Conservation (phyloP, 2,329 filamentous ascomycete genomes). For the Hysterium pulicare region DNA sequence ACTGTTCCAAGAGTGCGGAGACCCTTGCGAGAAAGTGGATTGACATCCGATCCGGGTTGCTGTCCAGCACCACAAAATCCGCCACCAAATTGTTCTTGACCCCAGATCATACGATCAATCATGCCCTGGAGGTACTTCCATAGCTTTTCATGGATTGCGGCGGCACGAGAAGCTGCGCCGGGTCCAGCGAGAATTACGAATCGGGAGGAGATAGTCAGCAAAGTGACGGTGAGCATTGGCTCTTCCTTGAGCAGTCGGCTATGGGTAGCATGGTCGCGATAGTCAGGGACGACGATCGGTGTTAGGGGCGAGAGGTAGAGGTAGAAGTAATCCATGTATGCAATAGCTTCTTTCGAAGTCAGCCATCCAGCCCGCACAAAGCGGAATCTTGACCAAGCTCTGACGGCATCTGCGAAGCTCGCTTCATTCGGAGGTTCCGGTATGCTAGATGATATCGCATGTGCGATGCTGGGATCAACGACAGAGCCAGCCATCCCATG, state of each 20-base stretch:
- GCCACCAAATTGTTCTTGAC: conserved; percentile 90
- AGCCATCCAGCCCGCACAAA: conserved; percentile 98
- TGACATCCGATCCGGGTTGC: conserved; percentile 64
- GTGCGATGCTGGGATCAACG: conserved; percentile 30
- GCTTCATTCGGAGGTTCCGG: conserved; percentile 33
- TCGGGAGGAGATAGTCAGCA: conserved; percentile 85
- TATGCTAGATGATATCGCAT: conserved; percentile 11
- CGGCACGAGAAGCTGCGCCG: conserved; percentile 70
- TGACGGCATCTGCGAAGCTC: conserved; percentile 62
- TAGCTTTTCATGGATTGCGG: conserved; percentile 89
- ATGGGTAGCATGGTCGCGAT: conserved; percentile 77
- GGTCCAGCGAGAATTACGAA: conserved; percentile 78
- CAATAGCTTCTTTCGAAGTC: conserved; percentile 86
- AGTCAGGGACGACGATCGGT: conserved; percentile 89
- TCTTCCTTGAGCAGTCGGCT: conserved; percentile 80
- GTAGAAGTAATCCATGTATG: conserved; percentile 96
- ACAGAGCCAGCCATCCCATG: conserved; percentile 22
- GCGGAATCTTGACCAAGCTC: conserved; percentile 85
- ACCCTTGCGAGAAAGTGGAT: conserved; percentile 58
- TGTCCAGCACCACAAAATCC: conserved; percentile 75
- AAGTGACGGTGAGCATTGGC: conserved; percentile 85
- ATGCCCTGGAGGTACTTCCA: conserved; percentile 94
- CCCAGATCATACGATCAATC: conserved; percentile 93
- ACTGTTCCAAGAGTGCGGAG: conserved; percentile 88
- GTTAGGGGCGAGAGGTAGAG: conserved; percentile 86